Conservation (phyloP, 2,329 filamentous ascomycete species). For the Aureobasidium subglaciale region DNA sequence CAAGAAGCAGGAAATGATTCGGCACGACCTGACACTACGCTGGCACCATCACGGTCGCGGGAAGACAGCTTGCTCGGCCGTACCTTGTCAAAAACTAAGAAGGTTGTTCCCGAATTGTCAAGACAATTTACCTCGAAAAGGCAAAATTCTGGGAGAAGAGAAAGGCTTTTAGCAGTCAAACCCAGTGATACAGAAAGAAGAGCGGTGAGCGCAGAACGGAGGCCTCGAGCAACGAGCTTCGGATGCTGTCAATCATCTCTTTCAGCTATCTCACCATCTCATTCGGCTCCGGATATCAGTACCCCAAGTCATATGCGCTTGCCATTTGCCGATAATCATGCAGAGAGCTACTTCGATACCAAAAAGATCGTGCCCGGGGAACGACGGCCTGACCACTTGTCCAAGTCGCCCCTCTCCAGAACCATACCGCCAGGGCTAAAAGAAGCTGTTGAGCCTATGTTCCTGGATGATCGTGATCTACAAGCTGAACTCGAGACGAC, state of each 20-base stretch:
- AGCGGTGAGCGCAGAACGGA: constrained; percentile 58
- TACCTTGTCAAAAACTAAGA: constrained; percentile 32
- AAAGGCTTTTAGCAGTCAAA: constrained; percentile 61
- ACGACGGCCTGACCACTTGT: not conserved
- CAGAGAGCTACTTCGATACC: not conserved
- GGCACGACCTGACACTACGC: constrained; percentile 26
- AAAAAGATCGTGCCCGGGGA: not conserved
- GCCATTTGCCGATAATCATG: not conserved
- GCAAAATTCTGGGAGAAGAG: constrained; percentile 72
- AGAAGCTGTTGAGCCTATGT: constrained; percentile 23
- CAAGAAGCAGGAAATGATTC: constrained; percentile 18
- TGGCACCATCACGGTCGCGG: not conserved
- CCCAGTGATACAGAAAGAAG: constrained; percentile 61
- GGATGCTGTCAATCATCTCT: constrained; percentile 39
- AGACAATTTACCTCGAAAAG: constrained; percentile 72
- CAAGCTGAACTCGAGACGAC: constrained; percentile 74
- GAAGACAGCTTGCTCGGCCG: constrained; percentile 10
- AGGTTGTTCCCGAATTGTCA: constrained; percentile 71
- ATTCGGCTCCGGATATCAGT: constrained; percentile 33
- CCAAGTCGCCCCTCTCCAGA: not conserved
- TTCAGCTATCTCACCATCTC: constrained; percentile 30
- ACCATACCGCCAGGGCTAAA: not conserved
- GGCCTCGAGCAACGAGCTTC: constrained; percentile 32
- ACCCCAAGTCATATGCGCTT: constrained; percentile 5
- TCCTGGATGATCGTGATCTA: constrained; percentile 54